These are phyloP conservation scores for Magnolia officinalis DNA, from an alignment of 164 flowering plant species.

Conservation along the genomic window DNA sequence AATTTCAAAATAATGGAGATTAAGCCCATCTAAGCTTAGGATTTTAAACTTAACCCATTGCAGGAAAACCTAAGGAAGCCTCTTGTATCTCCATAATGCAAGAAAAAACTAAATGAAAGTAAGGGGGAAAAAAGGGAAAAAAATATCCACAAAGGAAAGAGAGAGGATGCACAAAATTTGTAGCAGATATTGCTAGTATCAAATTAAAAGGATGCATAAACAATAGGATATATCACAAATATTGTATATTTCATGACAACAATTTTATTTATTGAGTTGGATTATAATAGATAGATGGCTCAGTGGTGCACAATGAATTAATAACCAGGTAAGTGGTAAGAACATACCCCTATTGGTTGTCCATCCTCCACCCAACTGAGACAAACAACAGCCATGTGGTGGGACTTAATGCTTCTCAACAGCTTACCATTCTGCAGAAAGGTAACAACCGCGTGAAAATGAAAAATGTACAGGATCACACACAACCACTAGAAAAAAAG, in stretches of 20 bases:
- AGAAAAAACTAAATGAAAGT: too few relatives aligned
- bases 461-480: neutral
- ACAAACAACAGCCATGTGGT: conserved; percentile 67
- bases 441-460: neutral
- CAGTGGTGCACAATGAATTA: neutral
- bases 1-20: too few relatives aligned
- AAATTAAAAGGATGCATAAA: neutral
- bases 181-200: too few relatives aligned
- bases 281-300: neutral
- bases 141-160: too few relatives aligned
- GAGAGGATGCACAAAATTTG: too few relatives aligned
- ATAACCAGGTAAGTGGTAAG: neutral
- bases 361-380: conserved; percentile 91
- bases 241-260: too few relatives aligned
- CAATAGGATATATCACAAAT: neutral
- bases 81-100: too few relatives aligned
- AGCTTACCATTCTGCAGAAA: conserved; percentile 78
- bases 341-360: conserved; percentile 36
- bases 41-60: too few relatives aligned
- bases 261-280: neutral
- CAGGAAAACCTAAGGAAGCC: too few relatives aligned
- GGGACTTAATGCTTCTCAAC: conserved; percentile 72
- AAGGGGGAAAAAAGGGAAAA: too few relatives aligned
- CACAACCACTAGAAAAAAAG: neutral
- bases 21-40: too few relatives aligned